Evolutionary conservation across 2,329 filamentous ascomycete genomes (phyloP).

Genomic region (Fusarium duplospermum): DNA sequence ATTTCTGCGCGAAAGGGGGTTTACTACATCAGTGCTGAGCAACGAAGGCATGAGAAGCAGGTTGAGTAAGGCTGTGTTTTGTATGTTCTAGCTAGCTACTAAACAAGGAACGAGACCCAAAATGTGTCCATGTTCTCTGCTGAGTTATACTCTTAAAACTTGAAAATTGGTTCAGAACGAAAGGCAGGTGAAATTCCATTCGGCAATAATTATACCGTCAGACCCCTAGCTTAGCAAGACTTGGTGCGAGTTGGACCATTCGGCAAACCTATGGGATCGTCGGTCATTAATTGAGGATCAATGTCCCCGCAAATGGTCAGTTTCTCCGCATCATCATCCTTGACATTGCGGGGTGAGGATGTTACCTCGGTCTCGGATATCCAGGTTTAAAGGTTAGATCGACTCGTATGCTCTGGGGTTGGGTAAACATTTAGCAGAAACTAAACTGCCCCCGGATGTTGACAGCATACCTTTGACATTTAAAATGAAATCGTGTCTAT

Average conservation of each 20-base stretch:
- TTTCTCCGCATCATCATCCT: background rate
- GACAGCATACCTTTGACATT: background rate
- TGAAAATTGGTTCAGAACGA: background rate
- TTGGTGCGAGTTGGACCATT: background rate
- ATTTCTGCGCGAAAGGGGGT: slow-evolving; percentile 17
- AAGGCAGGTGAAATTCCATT: background rate
- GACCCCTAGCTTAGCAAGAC: background rate
- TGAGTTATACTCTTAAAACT: background rate
- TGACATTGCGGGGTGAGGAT: background rate
- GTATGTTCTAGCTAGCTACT: background rate
- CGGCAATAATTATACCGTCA: background rate
- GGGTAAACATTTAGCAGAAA: background rate
- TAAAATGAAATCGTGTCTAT: background rate
- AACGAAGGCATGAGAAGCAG: slow-evolving; percentile 13
- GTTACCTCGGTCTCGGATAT: background rate
- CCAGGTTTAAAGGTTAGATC: background rate
- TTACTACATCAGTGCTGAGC: slow-evolving; percentile 21
- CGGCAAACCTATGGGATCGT: background rate
- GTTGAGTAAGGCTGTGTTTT: background rate
- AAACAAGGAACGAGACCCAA: background rate
- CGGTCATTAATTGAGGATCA: background rate
- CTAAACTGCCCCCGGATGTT: background rate
- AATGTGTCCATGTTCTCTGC: background rate
- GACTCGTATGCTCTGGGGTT: background rate
- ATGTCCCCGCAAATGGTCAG: background rate